These are phyloP conservation scores for Pyrrhoderma lamaoense DNA, from an alignment of 1,284 basidiomycete species.

Conservation along the genomic window DNA sequence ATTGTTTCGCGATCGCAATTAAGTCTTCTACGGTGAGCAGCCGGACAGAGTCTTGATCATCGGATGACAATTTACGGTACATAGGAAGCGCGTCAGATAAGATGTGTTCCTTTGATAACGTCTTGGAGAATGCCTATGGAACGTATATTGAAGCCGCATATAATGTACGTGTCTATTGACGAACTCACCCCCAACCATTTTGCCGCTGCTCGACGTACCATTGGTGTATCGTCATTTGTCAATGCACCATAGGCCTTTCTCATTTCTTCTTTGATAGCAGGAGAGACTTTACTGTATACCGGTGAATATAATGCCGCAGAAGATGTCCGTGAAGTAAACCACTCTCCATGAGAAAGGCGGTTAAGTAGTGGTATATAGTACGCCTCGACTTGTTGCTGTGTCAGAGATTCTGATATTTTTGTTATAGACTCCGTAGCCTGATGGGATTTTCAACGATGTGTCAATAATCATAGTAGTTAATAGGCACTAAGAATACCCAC, in stretches of 20 bases:
- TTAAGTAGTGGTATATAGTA: conserved; percentile 89
- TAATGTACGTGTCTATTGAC: conserved; percentile 4
- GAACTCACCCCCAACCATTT: conserved; percentile 86
- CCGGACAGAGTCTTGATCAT: conserved; percentile 98
- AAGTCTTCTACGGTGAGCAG: conserved; percentile 94
- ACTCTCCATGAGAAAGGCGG: conserved; percentile 89
- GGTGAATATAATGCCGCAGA: conserved; percentile 92
- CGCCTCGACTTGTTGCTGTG: conserved; percentile 80
- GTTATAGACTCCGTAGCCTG: conserved; percentile 96
- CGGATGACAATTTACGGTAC: conserved; percentile 89
- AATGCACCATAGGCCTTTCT: conserved; percentile 81
- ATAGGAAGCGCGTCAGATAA: conserved; percentile 86
- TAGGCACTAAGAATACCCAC: conserved; percentile 31
- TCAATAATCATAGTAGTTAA: neutral
- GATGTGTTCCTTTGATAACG: conserved; percentile 72
- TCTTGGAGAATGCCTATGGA: conserved; percentile 66
- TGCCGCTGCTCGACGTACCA: conserved; percentile 96
- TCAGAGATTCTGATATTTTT: conserved; percentile 79
- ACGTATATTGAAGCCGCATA: conserved; percentile 14
- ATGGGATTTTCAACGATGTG: conserved; percentile 17
- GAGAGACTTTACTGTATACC: conserved; percentile 78
- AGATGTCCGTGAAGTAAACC: conserved; percentile 99
- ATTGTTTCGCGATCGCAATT: conserved; percentile 84
- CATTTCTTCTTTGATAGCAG: conserved; percentile 80
- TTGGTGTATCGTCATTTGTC: conserved; percentile 94